Conservation (phyloP, 2,329 filamentous ascomycete species). For the Curvularia sp. region DNA sequence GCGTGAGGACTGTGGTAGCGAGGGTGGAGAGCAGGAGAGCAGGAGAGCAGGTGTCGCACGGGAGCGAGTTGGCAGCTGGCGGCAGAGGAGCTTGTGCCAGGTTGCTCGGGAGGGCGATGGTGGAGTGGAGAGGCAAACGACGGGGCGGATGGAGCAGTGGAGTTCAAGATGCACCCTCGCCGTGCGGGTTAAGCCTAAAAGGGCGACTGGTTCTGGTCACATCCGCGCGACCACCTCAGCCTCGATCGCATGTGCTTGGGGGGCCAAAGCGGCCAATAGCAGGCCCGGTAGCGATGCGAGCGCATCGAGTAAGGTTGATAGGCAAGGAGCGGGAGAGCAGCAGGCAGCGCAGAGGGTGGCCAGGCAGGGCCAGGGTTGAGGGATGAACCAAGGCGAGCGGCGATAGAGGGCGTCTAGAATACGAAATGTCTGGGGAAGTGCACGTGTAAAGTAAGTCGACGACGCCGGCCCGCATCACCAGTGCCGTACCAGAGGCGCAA, state of each 20-base stretch:
- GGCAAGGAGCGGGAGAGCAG: slow-evolving; percentile 2
- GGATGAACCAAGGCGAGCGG: slow-evolving; percentile 16
- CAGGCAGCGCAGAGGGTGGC: background rate
- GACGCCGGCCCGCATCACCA: slow-evolving; percentile 16
- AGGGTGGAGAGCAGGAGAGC: slow-evolving; percentile 14
- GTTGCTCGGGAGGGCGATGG: slow-evolving; percentile 19
- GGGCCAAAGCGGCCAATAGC: slow-evolving; percentile 7
- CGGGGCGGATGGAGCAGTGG: slow-evolving; percentile 13
- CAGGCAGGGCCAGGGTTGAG: background rate
- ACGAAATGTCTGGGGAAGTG: slow-evolving; percentile 11
- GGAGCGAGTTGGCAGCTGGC: slow-evolving; percentile 19
- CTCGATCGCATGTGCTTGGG: slow-evolving; percentile 21
- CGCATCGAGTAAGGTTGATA: background rate
- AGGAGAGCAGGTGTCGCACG: slow-evolving; percentile 16
- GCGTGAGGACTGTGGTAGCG: slow-evolving; percentile 8
- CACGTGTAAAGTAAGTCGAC: slow-evolving; percentile 9
- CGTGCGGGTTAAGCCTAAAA: slow-evolving; percentile 19
- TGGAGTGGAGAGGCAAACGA: slow-evolving; percentile 20
- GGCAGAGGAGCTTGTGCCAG: slow-evolving; percentile 23
- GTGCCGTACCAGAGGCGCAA: slow-evolving; percentile 5
- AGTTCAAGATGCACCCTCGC: slow-evolving; percentile 19
- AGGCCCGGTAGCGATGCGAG: slow-evolving; percentile 13
- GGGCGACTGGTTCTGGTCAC: slow-evolving; percentile 15
- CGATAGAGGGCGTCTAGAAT: slow-evolving; percentile 10
- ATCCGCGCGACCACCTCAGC: slow-evolving; percentile 24